phyloP scores from a whole-genome alignment of 2,329 filamentous ascomycete species.

The Pseudocercospora crystallina region DNA sequence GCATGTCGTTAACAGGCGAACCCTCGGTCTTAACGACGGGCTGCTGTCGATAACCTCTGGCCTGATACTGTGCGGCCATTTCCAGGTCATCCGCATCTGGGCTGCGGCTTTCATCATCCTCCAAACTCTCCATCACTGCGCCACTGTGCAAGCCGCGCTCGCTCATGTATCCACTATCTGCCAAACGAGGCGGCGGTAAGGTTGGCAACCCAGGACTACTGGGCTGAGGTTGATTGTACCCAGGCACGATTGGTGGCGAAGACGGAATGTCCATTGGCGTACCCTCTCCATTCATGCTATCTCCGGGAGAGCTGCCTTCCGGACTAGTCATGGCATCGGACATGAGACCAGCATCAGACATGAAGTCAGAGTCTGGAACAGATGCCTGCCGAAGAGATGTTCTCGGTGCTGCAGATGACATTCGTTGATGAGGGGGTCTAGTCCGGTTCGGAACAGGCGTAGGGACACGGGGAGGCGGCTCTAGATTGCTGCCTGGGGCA shows the following conservation, averaged over 20 bases:
- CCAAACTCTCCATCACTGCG: constrained; percentile 67
- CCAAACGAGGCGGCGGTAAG: constrained; percentile 37
- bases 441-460: constrained; percentile 66
- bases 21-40: constrained; percentile 32
- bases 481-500: constrained; percentile 56
- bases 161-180: constrained; percentile 79
- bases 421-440: constrained; percentile 34
- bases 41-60: constrained; percentile 22
- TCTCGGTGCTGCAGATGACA: constrained; percentile 28
- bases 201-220: constrained; percentile 74
- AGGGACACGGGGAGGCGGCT: constrained; percentile 73
- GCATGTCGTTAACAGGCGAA: constrained; percentile 17
- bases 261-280: constrained; percentile 84
- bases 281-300: constrained; percentile 47
- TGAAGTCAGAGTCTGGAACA: constrained; percentile 31
- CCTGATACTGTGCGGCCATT: constrained; percentile 35
- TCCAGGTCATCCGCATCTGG: constrained; percentile 40
- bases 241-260: constrained; percentile 79
- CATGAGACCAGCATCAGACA: constrained; percentile 33
- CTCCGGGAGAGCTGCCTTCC: constrained; percentile 51
- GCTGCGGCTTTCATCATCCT: constrained; percentile 49
- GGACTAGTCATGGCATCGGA: constrained; percentile 48
- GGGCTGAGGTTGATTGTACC: constrained; percentile 44
- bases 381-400: constrained; percentile 34
- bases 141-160: constrained; percentile 49